Evolutionary conservation across 2,329 filamentous ascomycete species (phyloP).

Genomic region (Acarospora socialis): DNA sequence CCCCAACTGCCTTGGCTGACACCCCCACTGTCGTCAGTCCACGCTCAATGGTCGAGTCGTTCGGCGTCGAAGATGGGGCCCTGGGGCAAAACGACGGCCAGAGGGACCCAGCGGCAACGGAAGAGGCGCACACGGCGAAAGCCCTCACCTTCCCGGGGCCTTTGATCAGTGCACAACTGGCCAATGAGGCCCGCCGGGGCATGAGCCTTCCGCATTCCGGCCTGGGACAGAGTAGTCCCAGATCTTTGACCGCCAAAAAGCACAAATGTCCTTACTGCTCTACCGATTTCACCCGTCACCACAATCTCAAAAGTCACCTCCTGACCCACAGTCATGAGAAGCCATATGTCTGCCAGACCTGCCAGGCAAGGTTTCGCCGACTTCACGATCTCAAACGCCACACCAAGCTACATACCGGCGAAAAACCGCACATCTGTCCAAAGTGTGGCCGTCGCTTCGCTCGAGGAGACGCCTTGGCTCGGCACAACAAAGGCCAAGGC

Average conservation of each 20-base stretch:
- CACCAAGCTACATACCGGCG: slow-evolving; percentile 89
- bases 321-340: slow-evolving; percentile 98
- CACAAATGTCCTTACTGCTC: slow-evolving; percentile 95
- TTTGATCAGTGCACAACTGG: slow-evolving; percentile 31
- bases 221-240: slow-evolving; percentile 42
- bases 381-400: slow-evolving; percentile 93
- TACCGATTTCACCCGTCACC: slow-evolving; percentile 92
- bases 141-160: slow-evolving; percentile 52
- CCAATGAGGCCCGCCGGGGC: slow-evolving; percentile 39
- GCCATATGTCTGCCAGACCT: slow-evolving; percentile 87
- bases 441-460: slow-evolving; percentile 94
- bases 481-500: slow-evolving; percentile 89
- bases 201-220: slow-evolving; percentile 45
- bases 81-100: slow-evolving; percentile 22
- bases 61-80: slow-evolving; percentile 29
- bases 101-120: slow-evolving; percentile 25
- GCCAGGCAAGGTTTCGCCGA: slow-evolving; percentile 78
- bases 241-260: slow-evolving; percentile 67
- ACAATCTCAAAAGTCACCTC: slow-evolving; percentile 94
- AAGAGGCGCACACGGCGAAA: slow-evolving; percentile 31
- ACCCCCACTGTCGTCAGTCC: slow-evolving; percentile 34
- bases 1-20: slow-evolving; percentile 36
- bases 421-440: slow-evolving; percentile 85
- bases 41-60: slow-evolving; percentile 30
- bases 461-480: slow-evolving; percentile 81